Percentiles rank a stretch among this genome's conserved stretches.
phyloP scores from a whole-genome alignment of 2,329 filamentous ascomycete species.

The Arthrobotrys entomopaga region DNA sequence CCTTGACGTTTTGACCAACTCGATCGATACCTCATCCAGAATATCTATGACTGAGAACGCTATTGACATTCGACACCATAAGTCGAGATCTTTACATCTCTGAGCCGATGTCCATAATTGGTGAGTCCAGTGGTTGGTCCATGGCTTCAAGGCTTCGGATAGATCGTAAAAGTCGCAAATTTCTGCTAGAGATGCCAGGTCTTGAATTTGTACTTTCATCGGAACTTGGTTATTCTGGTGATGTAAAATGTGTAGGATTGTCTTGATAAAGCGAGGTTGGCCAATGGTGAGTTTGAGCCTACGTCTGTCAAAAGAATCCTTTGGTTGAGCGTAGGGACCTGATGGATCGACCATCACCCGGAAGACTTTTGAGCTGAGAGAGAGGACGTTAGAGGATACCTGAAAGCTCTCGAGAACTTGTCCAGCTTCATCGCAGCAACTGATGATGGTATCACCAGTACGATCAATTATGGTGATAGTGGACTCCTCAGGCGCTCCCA shows the following conservation, averaged over 20 bases:
- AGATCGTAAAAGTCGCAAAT: too few relatives aligned
- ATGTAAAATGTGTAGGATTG: constrained; percentile 5
- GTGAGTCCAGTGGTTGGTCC: too few relatives aligned
- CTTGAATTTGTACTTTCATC: not conserved
- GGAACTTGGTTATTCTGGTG: constrained; percentile 6
- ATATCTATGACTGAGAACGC: too few relatives aligned
- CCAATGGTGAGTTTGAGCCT: not conserved
- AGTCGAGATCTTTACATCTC: too few relatives aligned
- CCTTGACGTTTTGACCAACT: too few relatives aligned
- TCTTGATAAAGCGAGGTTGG: constrained; percentile 2
- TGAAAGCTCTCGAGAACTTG: constrained; percentile 7
- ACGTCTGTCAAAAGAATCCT: too few relatives aligned
- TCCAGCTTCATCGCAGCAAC: constrained; percentile 15
- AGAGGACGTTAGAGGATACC: constrained; percentile 3
- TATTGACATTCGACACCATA: too few relatives aligned
- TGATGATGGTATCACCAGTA: constrained; percentile 11
- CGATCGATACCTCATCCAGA: too few relatives aligned
- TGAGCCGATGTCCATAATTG: too few relatives aligned
- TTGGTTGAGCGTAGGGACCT: not conserved
- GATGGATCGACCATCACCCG: constrained; percentile 1
- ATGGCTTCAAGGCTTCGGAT: too few relatives aligned
- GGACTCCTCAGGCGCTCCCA: constrained; percentile 3
- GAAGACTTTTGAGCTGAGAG: constrained; percentile 10
- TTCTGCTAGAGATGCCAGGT: not conserved
- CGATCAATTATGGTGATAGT: not conserved